Base-by-base conservation (phyloP, 768 basidiomycete species). In the Chiua virens region DNA sequence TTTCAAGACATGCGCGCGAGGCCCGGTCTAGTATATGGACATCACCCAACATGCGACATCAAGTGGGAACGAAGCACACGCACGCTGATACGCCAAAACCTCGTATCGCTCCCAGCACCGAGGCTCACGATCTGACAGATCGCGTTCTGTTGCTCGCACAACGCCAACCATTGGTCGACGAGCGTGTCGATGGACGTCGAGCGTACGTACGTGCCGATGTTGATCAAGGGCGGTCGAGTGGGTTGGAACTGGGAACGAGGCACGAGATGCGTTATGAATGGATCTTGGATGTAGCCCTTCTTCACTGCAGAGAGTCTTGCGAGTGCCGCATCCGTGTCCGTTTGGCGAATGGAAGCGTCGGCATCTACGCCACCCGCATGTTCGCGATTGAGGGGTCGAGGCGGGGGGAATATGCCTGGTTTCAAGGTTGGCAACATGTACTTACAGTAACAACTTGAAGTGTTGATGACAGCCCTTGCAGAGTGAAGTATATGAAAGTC, bases 61-160 rank as follows among this genome's bases (percentile, higher is more conserved):
- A 35, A 46, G 43, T 13, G 8, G 18, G 17, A 1, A 22, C 13
- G 10, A 45, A 3, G 41, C 22, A 37, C 38, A 51, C 88, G 72
- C 72, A 92, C 92, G 73, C 77, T 79, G 60, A 96, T 73, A 49
- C 94, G 78, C 94, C 96, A 99, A 66, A 90, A 98, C 47, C 97
- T 75, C 3, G 93, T 93, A 71, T 99, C 97, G 60, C 92, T 98
- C 21, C 97, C 97, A 2, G 95, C 89, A 0, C 97, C 97, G 27
- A 98, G 69, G 68, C 91, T 96, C n/a, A 98, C 80, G 47, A 98
- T 86, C 75, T 98, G 97, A 57, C 82, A 85, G 50, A 65, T 65
- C 53, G 69, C 76, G n/a, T 70, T 76, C 9, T 73, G 73, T 20
- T 60, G 62, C 37, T 67, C 63, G 1, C 78, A 75, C 17, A 76